Conservation (phyloP, 2,329 filamentous ascomycete genomes). For the Ceratocystis harringtonii region DNA sequence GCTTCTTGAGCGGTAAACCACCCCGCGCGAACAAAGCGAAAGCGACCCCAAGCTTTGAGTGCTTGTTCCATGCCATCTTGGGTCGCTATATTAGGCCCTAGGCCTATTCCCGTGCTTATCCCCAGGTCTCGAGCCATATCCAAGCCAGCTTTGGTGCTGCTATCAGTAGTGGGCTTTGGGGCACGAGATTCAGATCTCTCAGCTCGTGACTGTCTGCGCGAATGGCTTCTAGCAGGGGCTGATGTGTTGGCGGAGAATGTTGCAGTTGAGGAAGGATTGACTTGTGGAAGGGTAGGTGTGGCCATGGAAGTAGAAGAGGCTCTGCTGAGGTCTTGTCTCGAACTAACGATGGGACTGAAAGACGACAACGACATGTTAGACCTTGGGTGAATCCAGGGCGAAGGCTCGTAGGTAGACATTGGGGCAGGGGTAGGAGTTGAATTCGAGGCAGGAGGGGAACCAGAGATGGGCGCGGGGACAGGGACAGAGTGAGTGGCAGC, state of each 20-base stretch:
- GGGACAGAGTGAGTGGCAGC: not conserved
- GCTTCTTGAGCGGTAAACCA: constrained; percentile 94
- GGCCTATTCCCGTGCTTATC: constrained; percentile 27
- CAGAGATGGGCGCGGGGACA: not conserved
- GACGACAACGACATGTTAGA: constrained; percentile 74
- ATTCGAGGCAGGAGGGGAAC: not conserved
- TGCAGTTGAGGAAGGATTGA: constrained; percentile 1
- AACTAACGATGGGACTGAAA: constrained; percentile 28
- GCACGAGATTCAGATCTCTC: not conserved
- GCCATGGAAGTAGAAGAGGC: constrained; percentile 9
- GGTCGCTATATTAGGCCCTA: constrained; percentile 23
- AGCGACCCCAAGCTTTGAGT: constrained; percentile 73
- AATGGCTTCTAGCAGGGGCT: constrained; percentile 2
- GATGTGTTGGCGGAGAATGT: not conserved
- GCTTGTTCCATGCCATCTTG: constrained; percentile 35
- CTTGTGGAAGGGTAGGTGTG: constrained; percentile 4
- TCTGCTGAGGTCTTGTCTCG: constrained; percentile 16
- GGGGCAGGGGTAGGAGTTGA: not conserved
- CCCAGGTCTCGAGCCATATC: not conserved
- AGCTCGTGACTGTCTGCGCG: constrained; percentile 7
- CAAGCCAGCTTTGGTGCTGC: constrained; percentile 21
- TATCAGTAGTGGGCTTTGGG: constrained; percentile 21
- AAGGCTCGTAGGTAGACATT: not conserved
- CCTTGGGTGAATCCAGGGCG: constrained; percentile 50
- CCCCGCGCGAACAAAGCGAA: constrained; percentile 87